Percentiles rank a stretch among this genome's conserved stretches.
Evolutionary conservation across 768 basidiomycete species (phyloP).

Genomic region (Suillus fuscotomentosus): DNA sequence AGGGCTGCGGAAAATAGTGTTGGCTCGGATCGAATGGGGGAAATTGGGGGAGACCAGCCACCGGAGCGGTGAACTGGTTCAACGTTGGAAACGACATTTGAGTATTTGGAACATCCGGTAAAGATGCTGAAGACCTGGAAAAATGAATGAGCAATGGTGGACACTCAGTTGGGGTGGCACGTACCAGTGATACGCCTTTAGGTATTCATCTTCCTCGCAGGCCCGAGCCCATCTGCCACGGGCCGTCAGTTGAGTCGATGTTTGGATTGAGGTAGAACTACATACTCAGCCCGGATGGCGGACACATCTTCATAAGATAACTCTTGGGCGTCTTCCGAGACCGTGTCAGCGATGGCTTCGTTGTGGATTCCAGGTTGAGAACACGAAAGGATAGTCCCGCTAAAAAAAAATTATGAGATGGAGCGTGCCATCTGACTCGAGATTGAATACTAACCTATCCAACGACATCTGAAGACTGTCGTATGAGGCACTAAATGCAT

Average conservation of each 20-base stretch:
- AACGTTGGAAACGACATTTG: neutral
- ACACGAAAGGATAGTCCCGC: neutral
- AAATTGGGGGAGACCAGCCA: neutral
- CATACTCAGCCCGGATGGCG: neutral
- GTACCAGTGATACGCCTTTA: neutral
- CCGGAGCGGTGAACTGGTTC: neutral
- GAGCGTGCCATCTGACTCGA: neutral
- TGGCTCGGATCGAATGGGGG: neutral
- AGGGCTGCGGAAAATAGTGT: neutral
- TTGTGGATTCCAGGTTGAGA: neutral
- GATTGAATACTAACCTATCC: neutral
- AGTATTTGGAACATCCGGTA: too few species aligned
- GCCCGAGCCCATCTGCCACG: neutral
- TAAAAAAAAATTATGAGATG: neutral
- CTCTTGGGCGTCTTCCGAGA: neutral
- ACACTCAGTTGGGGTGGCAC: neutral
- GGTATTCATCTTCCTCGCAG: neutral
- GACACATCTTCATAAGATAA: neutral
- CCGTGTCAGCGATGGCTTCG: neutral
- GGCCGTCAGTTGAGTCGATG: neutral
- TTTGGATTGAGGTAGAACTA: neutral
- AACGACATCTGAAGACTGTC: neutral
- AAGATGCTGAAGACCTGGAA: neutral
- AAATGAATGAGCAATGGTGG: neutral
- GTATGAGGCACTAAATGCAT: neutral